Base-by-base conservation (phyloP, 495 filamentous ascomycete genomes). In the Aspergillus sclerotiicarbonarius region DNA sequence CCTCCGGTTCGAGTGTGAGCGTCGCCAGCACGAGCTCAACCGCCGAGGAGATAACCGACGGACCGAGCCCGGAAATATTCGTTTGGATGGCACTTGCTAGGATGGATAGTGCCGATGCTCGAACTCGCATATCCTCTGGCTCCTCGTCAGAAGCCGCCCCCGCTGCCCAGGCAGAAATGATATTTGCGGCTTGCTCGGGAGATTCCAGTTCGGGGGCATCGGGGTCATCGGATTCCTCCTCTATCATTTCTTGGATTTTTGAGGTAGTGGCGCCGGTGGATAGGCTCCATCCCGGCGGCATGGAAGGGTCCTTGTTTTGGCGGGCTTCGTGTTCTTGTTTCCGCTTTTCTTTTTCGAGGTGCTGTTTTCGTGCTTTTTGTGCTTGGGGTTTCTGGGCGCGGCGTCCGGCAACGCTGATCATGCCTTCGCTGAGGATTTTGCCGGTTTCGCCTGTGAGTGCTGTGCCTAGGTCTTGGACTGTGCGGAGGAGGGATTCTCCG, bases 21-120 rank as follows among this genome's bases (percentile, higher is more conserved):
- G 90, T 82, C 9, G 79, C 68, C 7, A 93, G 72, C 21, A 84
- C 81, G 13, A 91, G 73, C 43, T 92, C 89, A 8, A 95, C 74
- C 3, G 82, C 82, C 2, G 77, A 76, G 2, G 82, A 76, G 8
- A 88, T 69, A 4, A 84, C 65, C 0, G 63, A 56, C 2, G 83
- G 66, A 0, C 82, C 85, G 2, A 94, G 67, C 0, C 85, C 86
- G 1, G 73, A 68, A 8, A 90, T 72, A 56, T 90, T 87, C 0
- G 82, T 84, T 67, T 91, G 87, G 2, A 92, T 73, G 0, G 83
- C 83, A 0, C 74, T 76, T 0, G 83, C 83, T 18, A 94, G 76
- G 16, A 96, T 82, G 6, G 87, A 89, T 0, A 96, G 70, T 3
- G 91, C 90, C 0, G 90, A 94, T 8, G 90, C 80, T 6, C 91